phyloP scores from a whole-genome alignment of 306 rosid species.

The Vigna trinervia region DNA sequence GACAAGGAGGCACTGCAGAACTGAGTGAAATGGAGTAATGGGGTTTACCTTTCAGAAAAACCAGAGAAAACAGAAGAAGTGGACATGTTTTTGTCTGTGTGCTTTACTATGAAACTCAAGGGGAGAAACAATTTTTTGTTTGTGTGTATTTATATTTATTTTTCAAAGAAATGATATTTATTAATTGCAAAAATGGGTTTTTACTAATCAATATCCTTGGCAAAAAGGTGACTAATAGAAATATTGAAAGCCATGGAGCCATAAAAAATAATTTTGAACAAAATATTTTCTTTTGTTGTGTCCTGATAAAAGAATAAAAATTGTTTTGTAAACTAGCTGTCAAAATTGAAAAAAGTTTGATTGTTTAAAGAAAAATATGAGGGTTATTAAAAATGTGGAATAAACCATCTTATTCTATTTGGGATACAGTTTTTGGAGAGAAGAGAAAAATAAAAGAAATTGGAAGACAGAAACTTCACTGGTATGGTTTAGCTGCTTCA shows the following conservation, averaged over 20 bases:
- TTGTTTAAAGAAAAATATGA: neutral
- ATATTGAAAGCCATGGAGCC: neutral
- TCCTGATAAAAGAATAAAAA: too few relatives aligned
- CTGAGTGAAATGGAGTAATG: conserved; percentile 11
- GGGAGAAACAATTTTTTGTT: neutral
- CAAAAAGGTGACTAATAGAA: neutral
- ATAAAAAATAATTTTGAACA: neutral
- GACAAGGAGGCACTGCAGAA: neutral
- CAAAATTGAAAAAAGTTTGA: neutral
- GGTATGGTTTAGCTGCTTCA: neutral
- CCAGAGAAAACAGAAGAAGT: conserved; percentile 42
- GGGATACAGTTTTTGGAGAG: neutral
- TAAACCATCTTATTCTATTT: neutral
- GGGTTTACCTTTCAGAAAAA: conserved; percentile 53
- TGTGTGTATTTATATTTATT: neutral
- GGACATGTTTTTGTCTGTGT: conserved; percentile 40
- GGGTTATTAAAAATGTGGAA: neutral
- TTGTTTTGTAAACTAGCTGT: neutral
- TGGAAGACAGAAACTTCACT: neutral
- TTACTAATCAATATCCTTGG: neutral
- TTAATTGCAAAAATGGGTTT: neutral
- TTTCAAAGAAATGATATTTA: neutral
- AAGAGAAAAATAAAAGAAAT: neutral
- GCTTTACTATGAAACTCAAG: neutral
- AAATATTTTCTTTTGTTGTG: too few relatives aligned